Evolutionary conservation across 2,329 filamentous ascomycete genomes (phyloP), one percentile per base, ranked within the genome.

Genomic region (Colletotrichum falcatum): DNA sequence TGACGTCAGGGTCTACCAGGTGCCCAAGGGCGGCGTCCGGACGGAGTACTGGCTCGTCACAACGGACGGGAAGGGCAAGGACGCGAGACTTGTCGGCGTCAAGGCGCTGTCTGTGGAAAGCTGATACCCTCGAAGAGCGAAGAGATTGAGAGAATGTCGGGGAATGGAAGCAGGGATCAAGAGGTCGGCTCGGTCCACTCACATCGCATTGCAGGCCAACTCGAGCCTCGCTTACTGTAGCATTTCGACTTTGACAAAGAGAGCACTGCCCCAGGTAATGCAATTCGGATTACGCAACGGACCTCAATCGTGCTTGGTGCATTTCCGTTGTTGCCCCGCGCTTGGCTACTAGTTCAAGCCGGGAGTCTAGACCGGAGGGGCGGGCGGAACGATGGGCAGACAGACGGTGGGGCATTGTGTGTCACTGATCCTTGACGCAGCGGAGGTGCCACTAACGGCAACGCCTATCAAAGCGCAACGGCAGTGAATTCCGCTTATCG

Each of bases 31-130:
- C 54, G 83, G 84, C 16, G 89, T 90, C 33, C 87, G 91, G 77
- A 85, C 86, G 18, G 93, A 97, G 81, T 97, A 97, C 80, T 97
- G 91, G 87, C 83, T 97, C 69, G 83, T 97, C 56, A 89, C 88
- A 28, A 79, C 92, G 74, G 86, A 91, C 76, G 81, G 82, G 56
- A 84, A 88, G 74, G 84, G 81, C 20, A 83, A 87, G 61, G 87
- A 85, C 16, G 87, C 85, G 23, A 87, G 85, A 81, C 76, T 97
- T 70, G 89, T 97, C 9, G 95, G 95, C 18, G 86, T 92, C 66
- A 95, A 94, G 85, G 93, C 91, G 14, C 83, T 94, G 81, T 89
- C 91, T 33, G 86, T 97, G 73, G 94, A 97, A 85, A 90, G 87
- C 76, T 92, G 70, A 67, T 51, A 61, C 49, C 51, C 18, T 26